These are phyloP conservation scores for Suillus decipiens DNA, from an alignment of 768 basidiomycete species.

Conservation along the genomic window DNA sequence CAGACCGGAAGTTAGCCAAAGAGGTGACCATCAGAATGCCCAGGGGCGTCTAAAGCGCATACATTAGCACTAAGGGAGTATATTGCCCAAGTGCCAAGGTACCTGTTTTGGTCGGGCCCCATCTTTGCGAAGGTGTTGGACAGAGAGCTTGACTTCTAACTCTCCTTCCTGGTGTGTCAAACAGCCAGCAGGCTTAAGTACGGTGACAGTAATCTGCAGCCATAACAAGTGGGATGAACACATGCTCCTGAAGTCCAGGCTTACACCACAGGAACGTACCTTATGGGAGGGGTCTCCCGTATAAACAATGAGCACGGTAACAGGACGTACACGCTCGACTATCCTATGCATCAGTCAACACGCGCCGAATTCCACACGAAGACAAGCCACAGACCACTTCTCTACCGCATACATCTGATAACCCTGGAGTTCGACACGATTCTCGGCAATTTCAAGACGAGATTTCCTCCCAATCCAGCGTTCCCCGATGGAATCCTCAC, in stretches of 20 bases:
- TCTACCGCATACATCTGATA: conserved; percentile 88
- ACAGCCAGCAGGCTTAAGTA: conserved; percentile 47
- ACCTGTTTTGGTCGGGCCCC: conserved; percentile 77
- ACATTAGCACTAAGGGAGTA: conserved; percentile 9
- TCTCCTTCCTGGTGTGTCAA: conserved; percentile 47
- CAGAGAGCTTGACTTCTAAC: conserved; percentile 59
- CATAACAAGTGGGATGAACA: conserved; percentile 18
- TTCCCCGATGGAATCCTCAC: conserved; percentile 27
- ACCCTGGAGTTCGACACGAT: conserved; percentile 48
- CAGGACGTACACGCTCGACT: conserved; percentile 60
- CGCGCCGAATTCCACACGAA: neutral
- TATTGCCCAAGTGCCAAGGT: conserved; percentile 3
- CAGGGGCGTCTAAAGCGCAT: conserved; percentile 49
- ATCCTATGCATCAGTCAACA: conserved; percentile 46
- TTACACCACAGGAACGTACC: conserved; percentile 33
- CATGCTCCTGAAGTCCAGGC: conserved; percentile 8
- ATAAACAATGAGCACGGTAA: conserved; percentile 69
- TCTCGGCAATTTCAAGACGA: conserved; percentile 51
- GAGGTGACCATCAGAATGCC: conserved; percentile 82
- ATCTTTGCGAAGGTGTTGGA: conserved; percentile 63
- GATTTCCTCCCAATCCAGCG: conserved; percentile 49
- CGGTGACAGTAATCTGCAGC: conserved; percentile 58
- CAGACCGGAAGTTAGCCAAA: conserved; percentile 84
- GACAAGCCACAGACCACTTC: conserved; percentile 55
- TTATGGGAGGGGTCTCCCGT: conserved; percentile 75